phyloP scores from a whole-genome alignment of 2,329 filamentous ascomycete genomes.

The Botrytis byssoidea region DNA sequence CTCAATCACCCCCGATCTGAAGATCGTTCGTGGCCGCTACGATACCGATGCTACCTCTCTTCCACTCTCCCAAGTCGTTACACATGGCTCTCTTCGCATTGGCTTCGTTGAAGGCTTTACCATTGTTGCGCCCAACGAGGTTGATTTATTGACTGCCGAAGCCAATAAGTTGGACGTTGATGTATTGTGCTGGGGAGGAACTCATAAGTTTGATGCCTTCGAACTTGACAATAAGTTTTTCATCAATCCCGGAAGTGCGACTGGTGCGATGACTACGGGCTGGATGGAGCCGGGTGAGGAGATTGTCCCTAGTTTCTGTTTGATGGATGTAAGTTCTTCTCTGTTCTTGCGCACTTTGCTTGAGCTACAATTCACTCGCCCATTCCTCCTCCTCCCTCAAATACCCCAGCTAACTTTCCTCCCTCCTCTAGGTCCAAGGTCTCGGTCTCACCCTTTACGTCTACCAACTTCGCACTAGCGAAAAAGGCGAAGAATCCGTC shows the following conservation, averaged over 20 bases:
- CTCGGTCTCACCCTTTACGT: constrained; percentile 95
- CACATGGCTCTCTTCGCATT: constrained; percentile 63
- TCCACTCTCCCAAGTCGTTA: constrained; percentile 64
- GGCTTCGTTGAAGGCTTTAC: constrained; percentile 69
- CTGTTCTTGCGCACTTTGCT: neutral
- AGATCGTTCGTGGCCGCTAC: constrained; percentile 66
- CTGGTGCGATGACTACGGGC: constrained; percentile 59
- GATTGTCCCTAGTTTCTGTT: constrained; percentile 84
- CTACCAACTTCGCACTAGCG: constrained; percentile 79
- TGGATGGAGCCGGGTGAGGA: constrained; percentile 63
- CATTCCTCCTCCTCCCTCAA: neutral
- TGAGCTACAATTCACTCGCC: neutral
- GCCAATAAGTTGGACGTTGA: constrained; percentile 68
- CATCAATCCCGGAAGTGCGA: constrained; percentile 66
- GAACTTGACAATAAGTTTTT: constrained; percentile 76
- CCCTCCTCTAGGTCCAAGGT: constrained; percentile 72
- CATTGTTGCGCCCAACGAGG: constrained; percentile 61
- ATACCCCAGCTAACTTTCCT: neutral
- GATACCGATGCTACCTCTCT: constrained; percentile 66
- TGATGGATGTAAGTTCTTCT: constrained; percentile 83
- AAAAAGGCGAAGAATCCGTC: constrained; percentile 73
- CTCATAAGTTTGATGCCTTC: constrained; percentile 67
- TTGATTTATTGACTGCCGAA: constrained; percentile 65
- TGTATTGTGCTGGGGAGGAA: constrained; percentile 67
- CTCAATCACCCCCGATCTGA: constrained; percentile 68